Evolutionary conservation across 306 rosid genomes (phyloP).

Genomic region (Corylus americana): DNA sequence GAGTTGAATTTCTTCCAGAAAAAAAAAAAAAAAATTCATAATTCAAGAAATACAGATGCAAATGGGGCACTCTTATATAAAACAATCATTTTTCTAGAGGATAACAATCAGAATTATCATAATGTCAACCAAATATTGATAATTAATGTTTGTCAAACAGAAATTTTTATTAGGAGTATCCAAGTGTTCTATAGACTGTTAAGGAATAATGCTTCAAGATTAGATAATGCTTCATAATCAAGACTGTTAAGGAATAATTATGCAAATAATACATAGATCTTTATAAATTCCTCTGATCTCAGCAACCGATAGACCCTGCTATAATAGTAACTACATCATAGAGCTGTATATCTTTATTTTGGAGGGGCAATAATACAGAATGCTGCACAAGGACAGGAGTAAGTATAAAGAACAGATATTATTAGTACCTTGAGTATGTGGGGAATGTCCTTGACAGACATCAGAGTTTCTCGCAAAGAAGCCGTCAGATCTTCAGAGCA

Average conservation of each 20-base stretch:
- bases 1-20: conserved; percentile 80
- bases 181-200: neutral
- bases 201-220: neutral
- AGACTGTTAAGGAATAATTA: conserved; percentile 5
- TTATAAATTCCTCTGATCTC: conserved; percentile 21
- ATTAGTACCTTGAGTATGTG: conserved; percentile 74
- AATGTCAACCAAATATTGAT: neutral
- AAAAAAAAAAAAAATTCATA: conserved; percentile 27
- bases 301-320: neutral
- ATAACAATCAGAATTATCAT: conserved; percentile 21
- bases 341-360: conserved; percentile 8
- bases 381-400: conserved; percentile 19
- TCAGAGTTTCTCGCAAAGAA: conserved; percentile 77
- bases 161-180: neutral
- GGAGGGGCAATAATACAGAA: conserved; percentile 16
- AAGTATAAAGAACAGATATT: conserved; percentile 11
- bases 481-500: conserved; percentile 70
- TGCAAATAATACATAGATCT: conserved; percentile 4
- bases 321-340: conserved; percentile 26
- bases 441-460: conserved; percentile 86
- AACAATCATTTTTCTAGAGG: neutral
- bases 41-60: conserved; percentile 14
- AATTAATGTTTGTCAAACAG: neutral
- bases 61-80: conserved; percentile 22
- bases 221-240: conserved; percentile 8